A percentile compares a stretch with the other conserved stretches of the same genome.
Evolutionary conservation across 2,329 filamentous ascomycete genomes (phyloP).

Genomic region (Paecilomyces niveus): DNA sequence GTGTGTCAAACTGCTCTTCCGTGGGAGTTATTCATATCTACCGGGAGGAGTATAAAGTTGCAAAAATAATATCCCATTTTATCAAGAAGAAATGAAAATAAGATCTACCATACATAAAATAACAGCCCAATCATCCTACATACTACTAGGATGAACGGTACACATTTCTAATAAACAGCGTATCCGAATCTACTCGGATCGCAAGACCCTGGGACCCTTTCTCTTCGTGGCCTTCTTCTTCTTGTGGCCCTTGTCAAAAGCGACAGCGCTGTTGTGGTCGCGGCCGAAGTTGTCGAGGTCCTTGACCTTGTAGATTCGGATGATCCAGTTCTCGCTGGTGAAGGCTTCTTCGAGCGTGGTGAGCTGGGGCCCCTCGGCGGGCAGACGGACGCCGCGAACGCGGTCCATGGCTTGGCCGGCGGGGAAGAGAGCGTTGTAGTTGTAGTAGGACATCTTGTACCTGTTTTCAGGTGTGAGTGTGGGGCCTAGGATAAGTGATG

Average conservation of each 20-base stretch:
- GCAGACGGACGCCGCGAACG: conserved; percentile 73
- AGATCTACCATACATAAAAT: neutral
- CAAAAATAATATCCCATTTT: neutral
- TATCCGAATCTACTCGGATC: conserved; percentile 31
- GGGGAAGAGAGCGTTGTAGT: conserved; percentile 88
- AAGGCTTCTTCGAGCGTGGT: conserved; percentile 93
- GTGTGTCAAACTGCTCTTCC: no score
- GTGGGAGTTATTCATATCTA: no score
- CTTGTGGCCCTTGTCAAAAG: conserved; percentile 47
- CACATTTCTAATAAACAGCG: conserved; percentile 2
- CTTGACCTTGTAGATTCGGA: conserved; percentile 99
- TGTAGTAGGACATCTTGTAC: conserved; percentile 99
- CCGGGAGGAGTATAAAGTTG: no score
- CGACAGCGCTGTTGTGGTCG: conserved; percentile 63
- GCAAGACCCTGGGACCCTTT: conserved; percentile 36
- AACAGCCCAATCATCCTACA: neutral
- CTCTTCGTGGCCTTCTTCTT: conserved; percentile 42
- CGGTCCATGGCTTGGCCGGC: conserved; percentile 83
- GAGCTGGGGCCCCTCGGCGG: conserved; percentile 76
- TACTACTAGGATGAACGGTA: neutral
- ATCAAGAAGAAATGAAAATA: neutral
- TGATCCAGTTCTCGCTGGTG: conserved; percentile 99
- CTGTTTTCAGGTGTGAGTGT: conserved; percentile 41
- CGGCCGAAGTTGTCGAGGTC: conserved; percentile 93
- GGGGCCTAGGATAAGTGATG: neutral